phyloP scores from a whole-genome alignment of 179 eudicot genomes.

The Patellifolia procumbens region DNA sequence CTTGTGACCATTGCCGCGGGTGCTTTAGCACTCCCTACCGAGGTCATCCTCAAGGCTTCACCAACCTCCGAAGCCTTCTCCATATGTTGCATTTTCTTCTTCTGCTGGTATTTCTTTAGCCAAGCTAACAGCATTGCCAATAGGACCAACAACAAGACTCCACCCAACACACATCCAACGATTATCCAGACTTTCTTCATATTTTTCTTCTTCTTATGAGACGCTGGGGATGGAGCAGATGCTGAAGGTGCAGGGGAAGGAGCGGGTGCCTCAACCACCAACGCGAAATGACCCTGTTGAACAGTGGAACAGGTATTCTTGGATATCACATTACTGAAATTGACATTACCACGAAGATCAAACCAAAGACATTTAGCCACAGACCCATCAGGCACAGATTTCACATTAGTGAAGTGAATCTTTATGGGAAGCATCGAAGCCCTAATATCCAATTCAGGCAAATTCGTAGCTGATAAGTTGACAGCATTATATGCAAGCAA shows the following conservation, averaged over 20 bases:
- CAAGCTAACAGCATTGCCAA: conserved; percentile 52
- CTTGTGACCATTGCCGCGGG: conserved; percentile 77
- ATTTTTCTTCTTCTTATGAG: conserved; percentile 33
- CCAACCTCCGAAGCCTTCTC: conserved; percentile 85
- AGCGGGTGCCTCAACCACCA: conserved; percentile 55
- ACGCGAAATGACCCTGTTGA: conserved; percentile 75
- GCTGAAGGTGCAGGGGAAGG: conserved; percentile 45
- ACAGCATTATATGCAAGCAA: conserved; percentile 78
- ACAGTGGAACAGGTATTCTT: conserved; percentile 51
- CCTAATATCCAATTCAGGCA: conserved; percentile 49
- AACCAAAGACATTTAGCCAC: conserved; percentile 56
- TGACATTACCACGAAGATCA: conserved; percentile 50
- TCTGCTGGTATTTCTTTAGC: conserved; percentile 44
- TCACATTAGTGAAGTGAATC: conserved; percentile 48
- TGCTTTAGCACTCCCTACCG: conserved; percentile 67
- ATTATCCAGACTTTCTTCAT: conserved; percentile 57
- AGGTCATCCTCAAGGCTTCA: conserved; percentile 70
- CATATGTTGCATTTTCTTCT: conserved; percentile 63
- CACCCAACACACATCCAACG: conserved; percentile 71
- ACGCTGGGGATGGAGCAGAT: conserved; percentile 28
- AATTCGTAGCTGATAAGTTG: conserved; percentile 49
- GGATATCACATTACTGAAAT: conserved; percentile 52
- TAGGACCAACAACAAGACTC: conserved; percentile 45
- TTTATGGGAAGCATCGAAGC: conserved; percentile 55
- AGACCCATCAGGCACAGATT: conserved; percentile 43